Conservation (phyloP, 257 asterid species). For the Nicotiana otophora region DNA sequence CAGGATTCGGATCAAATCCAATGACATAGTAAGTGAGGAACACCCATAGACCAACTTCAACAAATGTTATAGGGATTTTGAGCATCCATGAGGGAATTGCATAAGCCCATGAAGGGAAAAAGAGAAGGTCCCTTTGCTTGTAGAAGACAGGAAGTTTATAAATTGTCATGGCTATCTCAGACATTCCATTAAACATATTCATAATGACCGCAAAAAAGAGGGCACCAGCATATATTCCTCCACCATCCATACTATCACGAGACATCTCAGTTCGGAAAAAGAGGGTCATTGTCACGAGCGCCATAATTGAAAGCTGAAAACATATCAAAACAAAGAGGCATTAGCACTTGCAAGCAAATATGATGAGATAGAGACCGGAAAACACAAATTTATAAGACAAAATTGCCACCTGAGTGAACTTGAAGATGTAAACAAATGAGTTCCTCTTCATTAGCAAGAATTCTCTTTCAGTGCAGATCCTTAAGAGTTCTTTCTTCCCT, state of each 20-base stretch:
- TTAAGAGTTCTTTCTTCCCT: constrained; percentile 39
- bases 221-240: constrained; percentile 47
- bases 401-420: constrained; percentile 40
- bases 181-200: constrained; percentile 50
- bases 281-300: constrained; percentile 33
- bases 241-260: constrained; percentile 21
- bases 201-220: constrained; percentile 31
- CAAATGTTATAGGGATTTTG: too few relatives aligned
- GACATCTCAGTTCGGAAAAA: constrained; percentile 48
- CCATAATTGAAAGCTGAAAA: constrained; percentile 31
- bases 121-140: too few relatives aligned
- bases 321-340: constrained; percentile 2
- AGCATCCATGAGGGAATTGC: too few relatives aligned
- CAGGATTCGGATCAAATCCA: constrained; percentile 56
- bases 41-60: too few relatives aligned
- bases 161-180: constrained; percentile 52
- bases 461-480: constrained; percentile 52
- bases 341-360: not conserved
- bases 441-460: constrained; percentile 53
- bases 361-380: too few relatives aligned
- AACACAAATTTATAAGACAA: not conserved
- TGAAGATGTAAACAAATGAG: constrained; percentile 48
- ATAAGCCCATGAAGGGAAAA: too few relatives aligned
- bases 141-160: constrained; percentile 57
- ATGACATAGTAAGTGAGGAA: constrained; percentile 53